phyloP scores from a whole-genome alignment of 192 early-diverging fungal species.

The Umbelopsis isabellina region DNA sequence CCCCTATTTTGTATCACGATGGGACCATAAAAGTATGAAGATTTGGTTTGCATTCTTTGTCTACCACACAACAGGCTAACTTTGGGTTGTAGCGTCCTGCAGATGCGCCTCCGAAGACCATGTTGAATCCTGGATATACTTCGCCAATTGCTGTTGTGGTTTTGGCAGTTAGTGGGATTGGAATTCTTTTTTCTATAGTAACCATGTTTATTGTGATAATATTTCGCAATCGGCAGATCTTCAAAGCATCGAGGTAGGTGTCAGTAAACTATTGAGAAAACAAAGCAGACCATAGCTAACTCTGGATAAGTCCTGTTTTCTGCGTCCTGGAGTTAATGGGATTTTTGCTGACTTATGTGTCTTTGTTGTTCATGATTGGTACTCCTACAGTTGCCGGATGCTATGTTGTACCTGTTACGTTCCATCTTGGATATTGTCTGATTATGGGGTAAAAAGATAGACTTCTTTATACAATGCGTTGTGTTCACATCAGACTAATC shows the following conservation, averaged over 20 bases:
- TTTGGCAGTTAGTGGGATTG: slow-evolving; percentile 33
- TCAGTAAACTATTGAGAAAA: neutral
- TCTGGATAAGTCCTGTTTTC: slow-evolving; percentile 45
- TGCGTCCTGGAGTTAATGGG: slow-evolving; percentile 51
- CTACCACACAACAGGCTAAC: neutral
- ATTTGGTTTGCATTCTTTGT: neutral
- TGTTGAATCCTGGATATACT: slow-evolving; percentile 44
- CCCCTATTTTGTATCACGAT: slow-evolving; percentile 48
- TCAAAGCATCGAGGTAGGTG: slow-evolving; percentile 51
- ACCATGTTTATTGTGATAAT: slow-evolving; percentile 43
- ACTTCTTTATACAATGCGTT: neutral
- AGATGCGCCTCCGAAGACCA: slow-evolving; percentile 36
- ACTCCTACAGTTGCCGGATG: slow-evolving; percentile 34
- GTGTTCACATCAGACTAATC: neutral
- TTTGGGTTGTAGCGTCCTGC: slow-evolving; percentile 30
- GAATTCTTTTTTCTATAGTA: slow-evolving; percentile 38
- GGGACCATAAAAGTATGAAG: slow-evolving; percentile 41
- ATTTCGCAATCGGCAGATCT: slow-evolving; percentile 42
- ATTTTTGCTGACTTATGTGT: slow-evolving; percentile 48
- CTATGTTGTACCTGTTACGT: slow-evolving; percentile 40
- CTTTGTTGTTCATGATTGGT: slow-evolving; percentile 32
- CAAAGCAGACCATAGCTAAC: neutral
- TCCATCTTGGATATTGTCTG: slow-evolving; percentile 45
- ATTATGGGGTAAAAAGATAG: slow-evolving; percentile 30
- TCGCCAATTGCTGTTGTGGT: slow-evolving; percentile 41